These are phyloP conservation scores for Cladophialophora psammophila DNA, from an alignment of 2,329 filamentous ascomycete genomes.

Conservation along the genomic window DNA sequence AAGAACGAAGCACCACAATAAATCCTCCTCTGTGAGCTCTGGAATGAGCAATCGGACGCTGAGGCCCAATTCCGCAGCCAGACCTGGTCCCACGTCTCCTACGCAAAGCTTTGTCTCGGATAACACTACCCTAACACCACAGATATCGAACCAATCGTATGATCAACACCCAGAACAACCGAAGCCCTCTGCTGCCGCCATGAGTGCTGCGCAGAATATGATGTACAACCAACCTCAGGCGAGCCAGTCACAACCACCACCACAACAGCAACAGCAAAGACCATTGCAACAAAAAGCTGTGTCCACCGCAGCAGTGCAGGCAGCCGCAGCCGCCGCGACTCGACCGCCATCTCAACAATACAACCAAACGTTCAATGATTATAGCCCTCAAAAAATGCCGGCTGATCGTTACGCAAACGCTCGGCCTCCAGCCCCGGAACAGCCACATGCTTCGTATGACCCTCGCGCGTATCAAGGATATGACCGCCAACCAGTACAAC, in stretches of 20 bases:
- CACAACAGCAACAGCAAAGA: conserved; percentile 48
- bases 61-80: conserved; percentile 58
- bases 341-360: conserved; percentile 55
- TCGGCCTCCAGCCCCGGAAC: conserved; percentile 43
- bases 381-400: conserved; percentile 42
- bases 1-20: conserved; percentile 76
- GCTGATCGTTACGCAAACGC: conserved; percentile 47
- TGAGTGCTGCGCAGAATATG: conserved; percentile 39
- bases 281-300: conserved; percentile 49
- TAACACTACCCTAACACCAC: conserved; percentile 44
- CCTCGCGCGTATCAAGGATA: conserved; percentile 52
- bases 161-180: conserved; percentile 45
- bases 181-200: conserved; percentile 47
- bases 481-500: conserved; percentile 40
- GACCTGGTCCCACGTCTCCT: conserved; percentile 50
- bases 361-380: conserved; percentile 55
- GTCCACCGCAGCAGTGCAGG: conserved; percentile 53
- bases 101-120: conserved; percentile 38
- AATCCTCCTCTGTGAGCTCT: conserved; percentile 58
- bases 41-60: conserved; percentile 72
- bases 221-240: conserved; percentile 48
- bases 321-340: conserved; percentile 57
- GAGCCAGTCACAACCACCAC: conserved; percentile 45
- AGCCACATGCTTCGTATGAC: conserved; percentile 56
- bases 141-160: conserved; percentile 46